phyloP scores from a whole-genome alignment of 1,284 basidiomycete genomes.

The Mycosarcoma mackinlayi region DNA sequence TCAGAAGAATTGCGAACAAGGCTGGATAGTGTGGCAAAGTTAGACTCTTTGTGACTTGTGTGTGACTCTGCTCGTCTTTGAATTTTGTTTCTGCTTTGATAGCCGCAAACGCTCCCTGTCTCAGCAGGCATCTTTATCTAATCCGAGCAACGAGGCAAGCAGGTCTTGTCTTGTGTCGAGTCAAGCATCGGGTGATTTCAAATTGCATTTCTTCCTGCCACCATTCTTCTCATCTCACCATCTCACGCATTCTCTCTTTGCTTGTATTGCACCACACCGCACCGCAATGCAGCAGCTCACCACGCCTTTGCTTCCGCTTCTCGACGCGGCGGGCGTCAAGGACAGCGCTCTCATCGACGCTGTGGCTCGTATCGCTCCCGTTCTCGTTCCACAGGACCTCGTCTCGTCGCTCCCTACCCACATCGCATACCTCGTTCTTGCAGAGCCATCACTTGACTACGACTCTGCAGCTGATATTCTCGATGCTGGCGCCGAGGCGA shows the following conservation, averaged over 20 bases:
- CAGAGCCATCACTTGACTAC: conserved; percentile 37
- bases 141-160: too few species aligned
- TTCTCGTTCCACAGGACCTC: conserved; percentile 47
- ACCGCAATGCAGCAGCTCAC: conserved; percentile 60
- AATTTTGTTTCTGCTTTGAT: too few species aligned
- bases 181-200: conserved; percentile 1
- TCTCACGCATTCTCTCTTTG: not conserved
- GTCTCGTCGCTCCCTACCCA: conserved; percentile 22
- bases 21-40: too few species aligned
- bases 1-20: too few species aligned
- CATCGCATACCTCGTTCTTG: conserved; percentile 48
- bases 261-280: not conserved
- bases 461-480: conserved; percentile 55
- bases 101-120: not conserved
- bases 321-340: conserved; percentile 43
- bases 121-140: conserved; percentile 4
- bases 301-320: conserved; percentile 51
- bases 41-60: too few species aligned
- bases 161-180: not conserved
- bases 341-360: conserved; percentile 31
- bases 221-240: not conserved
- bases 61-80: too few species aligned
- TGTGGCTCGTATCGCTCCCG: conserved; percentile 44
- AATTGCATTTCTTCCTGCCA: not conserved
- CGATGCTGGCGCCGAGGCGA: conserved; percentile 58